Conservation (phyloP, 2,329 filamentous ascomycete genomes). For the Phyllosticta ampelicida region DNA sequence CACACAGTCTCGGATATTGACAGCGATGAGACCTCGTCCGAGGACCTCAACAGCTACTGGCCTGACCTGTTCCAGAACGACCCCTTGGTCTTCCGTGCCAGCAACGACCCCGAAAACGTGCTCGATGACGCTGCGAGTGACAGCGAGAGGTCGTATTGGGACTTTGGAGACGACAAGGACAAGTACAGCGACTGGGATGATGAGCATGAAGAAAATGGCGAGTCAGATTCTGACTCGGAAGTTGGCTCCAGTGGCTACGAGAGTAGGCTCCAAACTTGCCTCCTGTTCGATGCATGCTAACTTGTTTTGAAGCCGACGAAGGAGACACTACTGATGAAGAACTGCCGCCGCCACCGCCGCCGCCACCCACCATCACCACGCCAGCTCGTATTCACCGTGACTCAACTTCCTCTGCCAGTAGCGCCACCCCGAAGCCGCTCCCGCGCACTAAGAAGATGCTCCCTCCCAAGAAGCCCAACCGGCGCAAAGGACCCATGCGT, state of each 20-base stretch:
- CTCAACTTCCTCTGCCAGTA: slow-evolving; percentile 34
- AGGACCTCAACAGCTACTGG: slow-evolving; percentile 57
- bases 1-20: slow-evolving; percentile 47
- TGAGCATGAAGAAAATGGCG: slow-evolving; percentile 8
- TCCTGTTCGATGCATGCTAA: slow-evolving; percentile 34
- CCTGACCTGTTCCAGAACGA: slow-evolving; percentile 71
- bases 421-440: slow-evolving; percentile 29
- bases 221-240: slow-evolving; percentile 31
- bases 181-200: slow-evolving; percentile 20
- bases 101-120: slow-evolving; percentile 50
- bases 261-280: slow-evolving; percentile 36
- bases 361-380: slow-evolving; percentile 33
- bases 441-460: slow-evolving; percentile 15
- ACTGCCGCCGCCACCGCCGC: slow-evolving; percentile 37
- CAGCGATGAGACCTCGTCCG: slow-evolving; percentile 30
- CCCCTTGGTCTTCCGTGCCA: slow-evolving; percentile 58
- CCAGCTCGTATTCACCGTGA: slow-evolving; percentile 36
- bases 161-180: slow-evolving; percentile 42
- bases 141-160: slow-evolving; percentile 48
- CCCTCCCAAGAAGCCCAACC: slow-evolving; percentile 2
- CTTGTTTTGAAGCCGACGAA: slow-evolving; percentile 39
- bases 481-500: slow-evolving; percentile 19
- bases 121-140: slow-evolving; percentile 37
- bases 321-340: slow-evolving; percentile 52
- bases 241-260: slow-evolving; percentile 46